Conservation (phyloP, 2,329 filamentous ascomycete species). For the Beauveria caledonica region DNA sequence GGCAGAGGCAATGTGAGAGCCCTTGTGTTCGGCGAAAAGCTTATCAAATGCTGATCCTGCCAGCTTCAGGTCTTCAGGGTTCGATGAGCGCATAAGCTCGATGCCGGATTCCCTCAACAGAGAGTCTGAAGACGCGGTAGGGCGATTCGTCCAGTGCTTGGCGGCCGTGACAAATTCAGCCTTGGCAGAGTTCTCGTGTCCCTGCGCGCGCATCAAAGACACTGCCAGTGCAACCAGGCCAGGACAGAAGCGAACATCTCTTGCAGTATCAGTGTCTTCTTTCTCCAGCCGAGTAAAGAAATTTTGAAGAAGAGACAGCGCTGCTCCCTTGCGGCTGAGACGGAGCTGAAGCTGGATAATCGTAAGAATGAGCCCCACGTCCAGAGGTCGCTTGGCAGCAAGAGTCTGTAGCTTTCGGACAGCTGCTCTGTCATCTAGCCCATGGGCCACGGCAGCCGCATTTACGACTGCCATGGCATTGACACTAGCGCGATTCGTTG, state of each 20-base stretch:
- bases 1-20: slow-evolving; percentile 63
- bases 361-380: slow-evolving; percentile 73
- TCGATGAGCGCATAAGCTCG: slow-evolving; percentile 69
- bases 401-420: slow-evolving; percentile 62
- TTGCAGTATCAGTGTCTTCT: slow-evolving; percentile 44
- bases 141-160: slow-evolving; percentile 65
- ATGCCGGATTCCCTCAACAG: slow-evolving; percentile 77
- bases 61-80: slow-evolving; percentile 55
- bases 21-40: slow-evolving; percentile 57
- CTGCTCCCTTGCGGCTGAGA: slow-evolving; percentile 62
- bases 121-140: slow-evolving; percentile 38
- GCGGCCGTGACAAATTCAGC: slow-evolving; percentile 71
- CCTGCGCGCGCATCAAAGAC: slow-evolving; percentile 68
- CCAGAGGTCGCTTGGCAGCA: slow-evolving; percentile 65
- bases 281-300: slow-evolving; percentile 67
- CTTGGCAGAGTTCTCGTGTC: slow-evolving; percentile 64
- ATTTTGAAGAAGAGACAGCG: slow-evolving; percentile 64
- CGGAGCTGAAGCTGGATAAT: slow-evolving; percentile 74
- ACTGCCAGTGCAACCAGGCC: slow-evolving; percentile 76
- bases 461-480: slow-evolving; percentile 43
- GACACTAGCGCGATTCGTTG: slow-evolving; percentile 23
- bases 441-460: slow-evolving; percentile 65
- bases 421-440: slow-evolving; percentile 52
- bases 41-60: slow-evolving; percentile 74
- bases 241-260: slow-evolving; percentile 71